Conservation (phyloP, 2,329 filamentous ascomycete species). For the Elsinoe fawcettii region DNA sequence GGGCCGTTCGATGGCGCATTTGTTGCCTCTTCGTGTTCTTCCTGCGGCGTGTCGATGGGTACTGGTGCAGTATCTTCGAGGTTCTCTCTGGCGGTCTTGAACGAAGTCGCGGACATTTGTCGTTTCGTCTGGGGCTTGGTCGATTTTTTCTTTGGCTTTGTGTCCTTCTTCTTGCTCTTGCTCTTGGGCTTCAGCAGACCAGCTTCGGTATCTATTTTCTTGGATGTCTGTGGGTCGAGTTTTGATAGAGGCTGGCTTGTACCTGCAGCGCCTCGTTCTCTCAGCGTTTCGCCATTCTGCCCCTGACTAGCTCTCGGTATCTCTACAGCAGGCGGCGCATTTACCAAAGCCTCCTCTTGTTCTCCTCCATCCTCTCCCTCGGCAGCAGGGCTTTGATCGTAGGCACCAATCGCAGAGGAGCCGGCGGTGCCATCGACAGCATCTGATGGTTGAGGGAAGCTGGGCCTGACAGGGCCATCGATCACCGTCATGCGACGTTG, state of each 20-base stretch:
- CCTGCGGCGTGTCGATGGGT: neutral
- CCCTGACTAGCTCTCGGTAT: conserved; percentile 24
- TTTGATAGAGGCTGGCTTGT: conserved; percentile 3
- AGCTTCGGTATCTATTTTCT: conserved; percentile 4
- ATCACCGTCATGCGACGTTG: conserved; percentile 37
- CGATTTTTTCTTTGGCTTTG: neutral
- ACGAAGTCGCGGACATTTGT: conserved; percentile 14
- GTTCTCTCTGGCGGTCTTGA: conserved; percentile 14
- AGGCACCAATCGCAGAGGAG: conserved; percentile 5
- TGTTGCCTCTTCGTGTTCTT: neutral
- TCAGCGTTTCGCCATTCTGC: neutral
- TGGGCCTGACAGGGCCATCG: conserved; percentile 34
- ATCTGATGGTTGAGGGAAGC: conserved; percentile 36
- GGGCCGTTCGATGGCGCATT: neutral
- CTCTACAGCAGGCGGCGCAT: conserved; percentile 26
- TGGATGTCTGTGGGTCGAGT: neutral
- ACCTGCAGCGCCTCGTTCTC: neutral
- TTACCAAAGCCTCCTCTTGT: conserved; percentile 22
- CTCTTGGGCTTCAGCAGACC: conserved; percentile 3
- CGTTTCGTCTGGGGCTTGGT: neutral
- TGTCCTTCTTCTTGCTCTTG: conserved; percentile 20
- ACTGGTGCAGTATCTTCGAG: conserved; percentile 9
- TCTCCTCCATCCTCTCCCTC: conserved; percentile 18
- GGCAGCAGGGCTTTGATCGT: conserved; percentile 3
- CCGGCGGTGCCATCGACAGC: conserved; percentile 19